Percentiles rank a stretch among this genome's conserved stretches.
phyloP scores from a whole-genome alignment of 768 basidiomycete species.

The Rhodotorula paludigena region DNA sequence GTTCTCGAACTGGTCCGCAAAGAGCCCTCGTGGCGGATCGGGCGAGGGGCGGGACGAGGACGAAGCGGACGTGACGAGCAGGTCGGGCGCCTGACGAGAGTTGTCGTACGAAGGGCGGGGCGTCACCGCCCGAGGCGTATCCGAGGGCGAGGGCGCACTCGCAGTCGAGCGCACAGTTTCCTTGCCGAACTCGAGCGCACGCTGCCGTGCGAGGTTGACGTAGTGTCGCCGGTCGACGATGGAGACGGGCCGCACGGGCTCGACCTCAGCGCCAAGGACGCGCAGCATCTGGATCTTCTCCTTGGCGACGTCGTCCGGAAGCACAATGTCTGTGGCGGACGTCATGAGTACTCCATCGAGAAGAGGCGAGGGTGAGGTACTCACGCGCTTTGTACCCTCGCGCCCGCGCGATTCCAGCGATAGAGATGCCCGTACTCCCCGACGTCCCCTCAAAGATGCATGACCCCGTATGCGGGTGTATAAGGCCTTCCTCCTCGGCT shows the following conservation, averaged over 20 bases:
- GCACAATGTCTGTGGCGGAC: conserved; percentile 6
- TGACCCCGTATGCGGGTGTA: conserved; percentile 80
- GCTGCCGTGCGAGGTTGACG: conserved; percentile 75
- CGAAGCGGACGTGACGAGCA: conserved; percentile 14
- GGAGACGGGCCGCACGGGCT: conserved; percentile 80
- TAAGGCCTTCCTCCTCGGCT: conserved; percentile 73
- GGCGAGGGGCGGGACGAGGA: conserved; percentile 12
- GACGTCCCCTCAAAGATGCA: conserved; percentile 97
- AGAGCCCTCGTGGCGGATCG: conserved; percentile 67
- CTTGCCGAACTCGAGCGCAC: conserved; percentile 68
- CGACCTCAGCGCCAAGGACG: conserved; percentile 81
- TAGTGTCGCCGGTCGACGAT: conserved; percentile 92
- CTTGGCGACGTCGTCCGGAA: conserved; percentile 52
- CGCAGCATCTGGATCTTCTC: conserved; percentile 83
- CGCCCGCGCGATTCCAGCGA: conserved; percentile 73
- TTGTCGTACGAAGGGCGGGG: conserved; percentile 38
- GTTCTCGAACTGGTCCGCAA: conserved; percentile 98
- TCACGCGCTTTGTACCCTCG: conserved; percentile 41
- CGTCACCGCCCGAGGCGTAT: neutral
- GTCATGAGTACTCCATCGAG: conserved; percentile 58
- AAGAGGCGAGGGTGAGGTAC: conserved; percentile 54
- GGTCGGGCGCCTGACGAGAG: conserved; percentile 19
- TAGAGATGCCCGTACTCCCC: conserved; percentile 90
- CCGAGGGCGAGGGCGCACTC: conserved; percentile 1
- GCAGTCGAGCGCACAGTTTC: conserved; percentile 8